Base-by-base conservation (phyloP, 352 stramenopile genomes). In the Pythium oligandrum region DNA sequence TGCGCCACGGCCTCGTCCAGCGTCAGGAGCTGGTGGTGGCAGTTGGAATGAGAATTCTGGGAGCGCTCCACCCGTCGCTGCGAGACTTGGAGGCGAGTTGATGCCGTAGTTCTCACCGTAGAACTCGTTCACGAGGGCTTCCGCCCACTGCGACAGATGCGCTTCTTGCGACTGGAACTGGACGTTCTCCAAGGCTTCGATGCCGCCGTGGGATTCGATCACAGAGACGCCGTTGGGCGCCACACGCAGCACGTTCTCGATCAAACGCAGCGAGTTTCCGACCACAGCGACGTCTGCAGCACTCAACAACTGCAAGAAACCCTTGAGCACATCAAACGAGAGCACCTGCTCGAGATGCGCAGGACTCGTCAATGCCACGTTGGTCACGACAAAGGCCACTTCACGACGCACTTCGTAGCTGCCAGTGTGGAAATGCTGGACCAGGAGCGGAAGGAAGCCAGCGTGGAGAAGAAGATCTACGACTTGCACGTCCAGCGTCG, bases 91-190 rank as follows among this genome's bases (percentile, higher is more conserved):
- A 0, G 82, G 82, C 31, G 78, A 90, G 52, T 88, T 78, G 34
- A 87, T 63, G 4, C 83, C 84, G 44, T 90, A 92, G 57, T 88
- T 85, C 43, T 91, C 81, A 44, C 82, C 81, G 53, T 91, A 94
- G 50, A 89, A 92, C 52, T 86, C 68, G 59, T 94, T 88, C n/a
- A 91, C 75, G 44, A 94, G 61, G 12, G 71, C 65, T 4, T 83
- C 76, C 0, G 81, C 81, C 69, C 81, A 88, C 38, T 74, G 63
- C 5, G 75, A 65, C 36, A 91, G 62, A 48, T 88, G 72, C 42
- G 81, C 66, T 42, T 86, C 78, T 7, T 66, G 48, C 12, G 70
- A 77, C 47, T 89, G 67, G 44, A 86, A 90, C 63, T 92, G 79
- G 34, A 94, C 72, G 26, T 64, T 80, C 57, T 94, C 84, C 35